Percentiles rank a stretch among this genome's conserved stretches.
Evolutionary conservation across 2,329 filamentous ascomycete genomes (phyloP).

Genomic region (Chaetomiaceae sp.): DNA sequence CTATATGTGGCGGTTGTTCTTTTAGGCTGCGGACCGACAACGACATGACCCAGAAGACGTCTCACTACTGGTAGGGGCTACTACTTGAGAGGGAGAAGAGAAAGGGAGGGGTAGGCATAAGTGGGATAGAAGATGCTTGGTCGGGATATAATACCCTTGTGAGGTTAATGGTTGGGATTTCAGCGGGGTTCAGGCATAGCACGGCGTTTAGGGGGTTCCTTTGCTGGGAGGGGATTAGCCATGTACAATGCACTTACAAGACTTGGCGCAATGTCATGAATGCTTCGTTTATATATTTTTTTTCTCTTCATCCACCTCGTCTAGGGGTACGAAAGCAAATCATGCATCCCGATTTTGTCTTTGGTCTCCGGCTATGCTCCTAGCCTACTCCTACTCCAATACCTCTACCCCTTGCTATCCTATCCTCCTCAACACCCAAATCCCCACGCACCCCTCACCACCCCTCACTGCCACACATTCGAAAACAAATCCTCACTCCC

Average conservation of each 20-base stretch:
- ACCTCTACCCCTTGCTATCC: too few species aligned
- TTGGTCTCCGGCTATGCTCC: neutral
- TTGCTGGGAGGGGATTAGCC: too few species aligned
- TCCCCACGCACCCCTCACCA: neutral
- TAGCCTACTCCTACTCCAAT: too few species aligned
- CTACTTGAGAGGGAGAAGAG: too few species aligned
- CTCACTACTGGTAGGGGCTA: neutral
- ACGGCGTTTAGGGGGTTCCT: conserved; percentile 3
- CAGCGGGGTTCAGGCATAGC: neutral
- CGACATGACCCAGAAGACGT: too few species aligned
- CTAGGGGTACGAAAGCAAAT: neutral
- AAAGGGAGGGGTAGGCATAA: too few species aligned
- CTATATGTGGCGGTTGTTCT: conserved; percentile 62
- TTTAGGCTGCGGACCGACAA: too few species aligned
- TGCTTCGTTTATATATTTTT: neutral
- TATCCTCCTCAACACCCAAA: neutral
- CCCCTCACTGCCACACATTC: conserved; percentile 80
- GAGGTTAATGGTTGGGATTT: neutral
- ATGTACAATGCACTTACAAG: too few species aligned
- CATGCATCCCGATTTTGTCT: neutral
- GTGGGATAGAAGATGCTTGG: neutral
- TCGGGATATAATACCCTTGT: too few species aligned
- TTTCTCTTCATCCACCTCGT: neutral
- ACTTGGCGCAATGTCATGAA: neutral
- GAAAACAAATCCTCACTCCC: conserved; percentile 84